Evolutionary conservation across 2,329 filamentous ascomycete species (phyloP), one percentile per base, ranked within the genome.

Genomic region (Nakataea oryzae): DNA sequence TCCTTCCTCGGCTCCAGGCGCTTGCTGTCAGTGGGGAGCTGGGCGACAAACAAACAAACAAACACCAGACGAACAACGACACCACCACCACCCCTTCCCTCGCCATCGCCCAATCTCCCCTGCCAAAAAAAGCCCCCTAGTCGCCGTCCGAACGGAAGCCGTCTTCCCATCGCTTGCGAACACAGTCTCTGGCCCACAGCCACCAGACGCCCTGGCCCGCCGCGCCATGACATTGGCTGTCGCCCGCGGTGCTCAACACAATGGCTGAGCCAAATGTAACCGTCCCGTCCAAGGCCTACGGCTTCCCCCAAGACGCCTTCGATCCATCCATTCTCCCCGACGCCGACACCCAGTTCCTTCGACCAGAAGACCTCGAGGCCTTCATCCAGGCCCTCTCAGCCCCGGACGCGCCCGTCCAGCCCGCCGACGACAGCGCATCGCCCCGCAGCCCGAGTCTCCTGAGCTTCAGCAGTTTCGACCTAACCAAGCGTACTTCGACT

Each of bases 311-410:
- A 54, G 80, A 87, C 66, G 84, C 82, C 57, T 92, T 88, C 75
- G 88, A 95, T 73, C 79, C 82, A 64, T 80, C 81, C 21, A 78
- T 76, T 50, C 81, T 97, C 26, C 93, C 92, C n/a, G 92, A 96
- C 74, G 85, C 81, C 73, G 83, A 93, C 72, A 81, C 82, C 69
- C 86, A 95, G 62, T 97, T 97, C 72, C 79, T 96, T 67, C 75
- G 83, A 57, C 79, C 86, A 54, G 85, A 85, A 63, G 88, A 96
- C 70, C 79, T 96, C 34, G 79, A 83, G 50, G 87, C 89, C 62
- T 97, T 97, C 73, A 87, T 89, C 64, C 85, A 84, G 63, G 93
- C 93, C 9, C 82, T 97, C 11, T 83, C 86, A n/a, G 90, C 90
- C 1, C 91, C 93, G 0, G 91, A 96, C 65, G 84, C 85, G 1